Conservation (phyloP, 495 filamentous ascomycete genomes). For the Xylaria castorea region DNA sequence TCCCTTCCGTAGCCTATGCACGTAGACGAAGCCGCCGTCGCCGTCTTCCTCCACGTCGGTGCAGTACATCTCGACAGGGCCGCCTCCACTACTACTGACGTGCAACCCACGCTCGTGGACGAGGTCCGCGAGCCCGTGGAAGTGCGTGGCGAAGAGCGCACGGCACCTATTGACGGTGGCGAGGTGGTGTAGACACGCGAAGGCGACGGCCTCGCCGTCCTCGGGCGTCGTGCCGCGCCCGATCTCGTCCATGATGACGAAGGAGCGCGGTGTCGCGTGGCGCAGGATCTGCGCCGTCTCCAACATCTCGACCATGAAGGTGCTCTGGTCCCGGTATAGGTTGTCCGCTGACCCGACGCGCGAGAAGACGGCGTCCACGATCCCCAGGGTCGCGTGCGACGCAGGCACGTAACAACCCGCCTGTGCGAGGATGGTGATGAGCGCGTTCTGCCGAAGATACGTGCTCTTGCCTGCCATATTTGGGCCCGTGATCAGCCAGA, state of each 20-base stretch:
- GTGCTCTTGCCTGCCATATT: slow-evolving; percentile 99
- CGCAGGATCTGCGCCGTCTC: slow-evolving; percentile 75
- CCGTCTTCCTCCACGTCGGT: slow-evolving; percentile 82
- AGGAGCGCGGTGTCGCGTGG: slow-evolving; percentile 69
- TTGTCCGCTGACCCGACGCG: slow-evolving; percentile 93
- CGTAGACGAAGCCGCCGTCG: slow-evolving; percentile 76
- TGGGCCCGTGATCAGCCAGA: slow-evolving; percentile 95
- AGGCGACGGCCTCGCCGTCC: slow-evolving; percentile 89
- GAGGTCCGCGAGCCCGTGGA: slow-evolving; percentile 85
- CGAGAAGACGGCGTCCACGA: slow-evolving; percentile 93
- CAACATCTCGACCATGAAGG: slow-evolving; percentile 92
- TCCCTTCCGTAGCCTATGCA: slow-evolving; percentile 79
- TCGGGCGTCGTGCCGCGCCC: slow-evolving; percentile 91
- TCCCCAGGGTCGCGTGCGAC: slow-evolving; percentile 78
- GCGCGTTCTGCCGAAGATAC: slow-evolving; percentile 90
- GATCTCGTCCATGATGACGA: slow-evolving; percentile 99
- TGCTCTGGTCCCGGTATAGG: slow-evolving; percentile 88
- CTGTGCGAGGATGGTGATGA: slow-evolving; percentile 92
- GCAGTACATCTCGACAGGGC: slow-evolving; percentile 81
- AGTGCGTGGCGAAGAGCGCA: slow-evolving; percentile 93
- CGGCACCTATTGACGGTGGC: slow-evolving; percentile 76
- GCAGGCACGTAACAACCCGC: slow-evolving; percentile 92
- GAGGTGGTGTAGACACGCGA: slow-evolving; percentile 84
- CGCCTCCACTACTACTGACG: slow-evolving; percentile 46
- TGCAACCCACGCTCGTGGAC: slow-evolving; percentile 42